Evolutionary conservation across 352 stramenopile genomes (phyloP), one percentile per base, ranked within the genome.

Genomic region (Globisporangium irregulare): DNA sequence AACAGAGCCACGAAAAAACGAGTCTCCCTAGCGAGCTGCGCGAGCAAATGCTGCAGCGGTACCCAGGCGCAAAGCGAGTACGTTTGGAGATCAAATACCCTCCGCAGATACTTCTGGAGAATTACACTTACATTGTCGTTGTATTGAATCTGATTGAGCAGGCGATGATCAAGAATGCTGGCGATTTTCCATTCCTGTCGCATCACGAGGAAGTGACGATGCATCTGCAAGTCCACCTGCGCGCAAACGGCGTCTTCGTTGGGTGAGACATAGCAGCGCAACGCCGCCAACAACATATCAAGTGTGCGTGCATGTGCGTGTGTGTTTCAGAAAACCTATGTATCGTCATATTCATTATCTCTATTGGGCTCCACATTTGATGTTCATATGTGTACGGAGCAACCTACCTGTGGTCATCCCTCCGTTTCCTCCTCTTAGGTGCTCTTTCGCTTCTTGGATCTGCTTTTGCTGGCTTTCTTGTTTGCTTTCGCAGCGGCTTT

Each of bases 141-240:
- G 32, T 66, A 7, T 4, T 63, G 20, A 54, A 41, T 46, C 36
- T 43, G 36, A 18, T 12, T 46, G n/a, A 14, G 0, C 32, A 92
- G 84, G 83, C 83, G 27, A 75, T 91, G 73, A 72, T 93, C 67
- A 92, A 88, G 59, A 77, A 82, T 22, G 80, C 73, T 22, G 82
- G 81, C 18, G 79, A 86, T 48, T 93, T 92, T 48, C 83, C 85
- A 12, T 93, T 90, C 43, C 68, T 93, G 4, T 92, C 85, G 27
- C 85, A 92, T 29, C 73, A 87, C 27, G 83, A 92, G 50, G 80
- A 93, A 43, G 85, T 92, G 24, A 82, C 81, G 60, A 87, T 93
- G 82, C 74, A 91, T 56, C 62, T 93, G n/a, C 81, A 91, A 69
- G 82, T 92, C 4, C 84, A 91, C 67, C 64, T 92, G 18, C 84